Conservation (phyloP, 2,329 filamentous ascomycete genomes). For the Coniochaeta ligniaria region DNA sequence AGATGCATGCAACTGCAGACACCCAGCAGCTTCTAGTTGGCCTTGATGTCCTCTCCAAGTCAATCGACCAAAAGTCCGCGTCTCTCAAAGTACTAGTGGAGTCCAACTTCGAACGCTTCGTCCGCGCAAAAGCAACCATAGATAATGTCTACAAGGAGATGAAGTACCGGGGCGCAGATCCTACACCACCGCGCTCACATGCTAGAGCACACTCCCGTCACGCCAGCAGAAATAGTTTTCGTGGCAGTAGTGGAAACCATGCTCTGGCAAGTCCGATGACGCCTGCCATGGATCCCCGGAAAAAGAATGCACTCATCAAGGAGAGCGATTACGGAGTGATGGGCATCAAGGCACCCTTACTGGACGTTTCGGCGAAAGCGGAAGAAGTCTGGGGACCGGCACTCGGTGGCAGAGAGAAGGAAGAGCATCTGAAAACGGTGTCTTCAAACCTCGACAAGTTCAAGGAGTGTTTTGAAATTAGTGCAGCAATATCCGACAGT, state of each 20-base stretch:
- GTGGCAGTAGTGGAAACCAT: constrained; percentile 38
- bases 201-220: constrained; percentile 52
- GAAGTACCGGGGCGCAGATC: constrained; percentile 63
- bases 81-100: constrained; percentile 95
- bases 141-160: constrained; percentile 99
- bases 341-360: constrained; percentile 79
- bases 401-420: constrained; percentile 82
- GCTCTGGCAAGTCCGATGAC: constrained; percentile 27
- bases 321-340: constrained; percentile 87
- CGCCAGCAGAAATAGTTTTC: constrained; percentile 59
- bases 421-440: constrained; percentile 76
- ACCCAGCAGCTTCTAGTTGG: constrained; percentile 75
- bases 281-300: constrained; percentile 47
- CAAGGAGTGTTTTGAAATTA: constrained; percentile 75
- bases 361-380: constrained; percentile 87
- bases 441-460: constrained; percentile 71
- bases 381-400: constrained; percentile 98
- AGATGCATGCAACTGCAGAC: constrained; percentile 81
- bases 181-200: constrained; percentile 32
- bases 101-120: constrained; percentile 97
- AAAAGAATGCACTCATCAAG: constrained; percentile 86
- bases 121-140: constrained; percentile 93
- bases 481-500: constrained; percentile 67
- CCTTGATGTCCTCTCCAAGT: constrained; percentile 77
- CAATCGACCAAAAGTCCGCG: constrained; percentile 96